Evolutionary conservation across 1,139 yeast genomes (phyloP).

Genomic region (Kodamaea derodonti): DNA sequence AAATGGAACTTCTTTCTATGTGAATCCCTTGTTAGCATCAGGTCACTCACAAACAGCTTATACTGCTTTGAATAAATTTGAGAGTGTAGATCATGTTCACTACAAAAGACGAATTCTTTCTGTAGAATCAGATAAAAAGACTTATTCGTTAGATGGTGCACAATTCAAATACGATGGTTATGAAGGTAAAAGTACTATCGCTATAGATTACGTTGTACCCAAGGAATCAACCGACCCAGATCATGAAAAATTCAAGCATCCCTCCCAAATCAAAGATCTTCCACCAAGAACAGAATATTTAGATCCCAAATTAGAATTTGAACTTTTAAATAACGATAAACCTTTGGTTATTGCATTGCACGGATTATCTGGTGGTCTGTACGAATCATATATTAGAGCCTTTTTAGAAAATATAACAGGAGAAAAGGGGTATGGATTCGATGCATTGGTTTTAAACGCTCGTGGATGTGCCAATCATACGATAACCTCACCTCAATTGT

Average conservation of each 20-base stretch:
- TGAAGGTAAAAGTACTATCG: conserved; percentile 37
- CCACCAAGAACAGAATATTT: conserved; percentile 45
- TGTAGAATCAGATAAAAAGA: conserved; percentile 25
- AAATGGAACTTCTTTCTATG: conserved; percentile 29
- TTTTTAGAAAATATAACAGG: conserved; percentile 32
- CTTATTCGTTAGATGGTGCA: conserved; percentile 25
- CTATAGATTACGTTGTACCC: conserved; percentile 39
- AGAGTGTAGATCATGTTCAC: conserved; percentile 29
- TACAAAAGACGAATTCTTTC: conserved; percentile 36
- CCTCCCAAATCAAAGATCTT: conserved; percentile 30
- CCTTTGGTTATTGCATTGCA: conserved; percentile 55
- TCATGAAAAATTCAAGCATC: conserved; percentile 29
- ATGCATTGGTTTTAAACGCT: conserved; percentile 53
- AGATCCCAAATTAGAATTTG: conserved; percentile 31
- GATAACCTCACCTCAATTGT: conserved; percentile 55
- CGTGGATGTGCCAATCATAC: conserved; percentile 61
- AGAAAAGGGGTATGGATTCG: conserved; percentile 38
- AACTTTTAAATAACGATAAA: conserved; percentile 30
- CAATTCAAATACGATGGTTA: conserved; percentile 37
- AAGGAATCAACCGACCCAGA: conserved; percentile 16
- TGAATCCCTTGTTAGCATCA: conserved; percentile 36
- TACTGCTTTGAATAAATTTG: conserved; percentile 39
- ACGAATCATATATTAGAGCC: conserved; percentile 53
- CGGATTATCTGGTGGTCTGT: conserved; percentile 63
- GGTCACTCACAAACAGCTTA: conserved; percentile 49